phyloP scores from a whole-genome alignment of 306 rosid species.

The Rubus idaeus region DNA sequence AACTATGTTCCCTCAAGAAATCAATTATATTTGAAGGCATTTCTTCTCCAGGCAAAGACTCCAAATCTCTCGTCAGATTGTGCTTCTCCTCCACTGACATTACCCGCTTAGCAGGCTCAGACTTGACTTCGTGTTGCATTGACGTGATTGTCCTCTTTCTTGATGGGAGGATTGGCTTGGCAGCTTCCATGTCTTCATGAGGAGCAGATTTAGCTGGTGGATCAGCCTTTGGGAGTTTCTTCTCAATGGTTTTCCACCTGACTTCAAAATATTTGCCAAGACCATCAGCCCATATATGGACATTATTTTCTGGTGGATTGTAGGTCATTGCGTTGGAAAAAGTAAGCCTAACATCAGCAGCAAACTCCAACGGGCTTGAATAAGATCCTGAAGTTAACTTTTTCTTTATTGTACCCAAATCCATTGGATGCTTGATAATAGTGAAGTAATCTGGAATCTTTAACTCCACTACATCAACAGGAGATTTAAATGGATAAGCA shows the following conservation, averaged over 20 bases:
- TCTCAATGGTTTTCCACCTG: constrained; percentile 80
- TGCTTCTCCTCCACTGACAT: constrained; percentile 67
- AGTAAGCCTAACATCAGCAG: constrained; percentile 66
- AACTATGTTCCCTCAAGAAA: constrained; percentile 69
- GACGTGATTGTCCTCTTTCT: constrained; percentile 63
- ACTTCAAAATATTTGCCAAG: constrained; percentile 62
- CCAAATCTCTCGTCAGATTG: constrained; percentile 63
- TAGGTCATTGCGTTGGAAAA: constrained; percentile 81
- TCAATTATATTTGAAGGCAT: constrained; percentile 64
- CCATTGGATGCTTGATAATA: constrained; percentile 80
- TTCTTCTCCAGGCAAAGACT: constrained; percentile 67
- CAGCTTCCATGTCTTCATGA: constrained; percentile 36
- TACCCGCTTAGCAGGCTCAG: constrained; percentile 46
- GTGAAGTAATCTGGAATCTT: constrained; percentile 75
- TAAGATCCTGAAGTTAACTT: constrained; percentile 57
- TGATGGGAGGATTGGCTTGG: constrained; percentile 47
- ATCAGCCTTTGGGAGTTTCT: constrained; percentile 53
- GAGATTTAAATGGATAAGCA: constrained; percentile 61
- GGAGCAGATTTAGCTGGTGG: constrained; percentile 37
- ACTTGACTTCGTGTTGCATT: constrained; percentile 43
- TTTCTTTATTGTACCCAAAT: constrained; percentile 66
- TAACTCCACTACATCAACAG: constrained; percentile 75
- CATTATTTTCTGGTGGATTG: constrained; percentile 73
- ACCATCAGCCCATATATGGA: constrained; percentile 69
- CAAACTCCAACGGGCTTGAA: constrained; percentile 52